phyloP scores from a whole-genome alignment of 2,329 filamentous ascomycete species.

The Triangularia verruculosa region DNA sequence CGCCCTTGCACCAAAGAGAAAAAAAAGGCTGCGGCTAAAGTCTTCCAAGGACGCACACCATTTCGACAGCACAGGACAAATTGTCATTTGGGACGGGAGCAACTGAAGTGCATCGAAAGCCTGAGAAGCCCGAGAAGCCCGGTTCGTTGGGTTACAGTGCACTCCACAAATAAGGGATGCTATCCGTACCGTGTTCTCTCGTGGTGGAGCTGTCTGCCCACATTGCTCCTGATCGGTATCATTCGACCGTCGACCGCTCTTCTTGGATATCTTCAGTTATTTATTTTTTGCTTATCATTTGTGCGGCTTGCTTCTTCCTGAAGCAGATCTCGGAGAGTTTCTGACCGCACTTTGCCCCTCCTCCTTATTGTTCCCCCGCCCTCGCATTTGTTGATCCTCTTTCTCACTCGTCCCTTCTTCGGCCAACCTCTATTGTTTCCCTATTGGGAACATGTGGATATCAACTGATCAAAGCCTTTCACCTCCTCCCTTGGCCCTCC shows the following conservation, averaged over 20 bases:
- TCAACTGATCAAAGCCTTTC: not conserved
- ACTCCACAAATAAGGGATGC: not conserved
- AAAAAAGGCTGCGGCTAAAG: conserved; percentile 16
- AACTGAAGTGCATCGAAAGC: not conserved
- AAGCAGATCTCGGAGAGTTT: not conserved
- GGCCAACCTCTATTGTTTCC: not conserved
- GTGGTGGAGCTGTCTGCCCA: not conserved
- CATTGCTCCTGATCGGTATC: not conserved
- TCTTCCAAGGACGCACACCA: conserved; percentile 1
- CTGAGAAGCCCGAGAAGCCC: not conserved
- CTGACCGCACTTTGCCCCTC: not conserved
- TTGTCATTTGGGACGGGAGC: not conserved
- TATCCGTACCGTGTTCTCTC: not conserved
- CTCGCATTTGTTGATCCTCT: not conserved
- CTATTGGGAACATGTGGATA: not conserved
- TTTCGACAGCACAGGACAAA: not conserved
- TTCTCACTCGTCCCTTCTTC: not conserved
- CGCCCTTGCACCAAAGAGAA: not conserved
- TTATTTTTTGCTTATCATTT: not conserved
- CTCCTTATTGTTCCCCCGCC: not conserved
- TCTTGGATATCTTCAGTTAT: not conserved
- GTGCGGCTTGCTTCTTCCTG: not conserved
- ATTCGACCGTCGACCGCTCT: not conserved
- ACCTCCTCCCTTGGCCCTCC: not conserved
- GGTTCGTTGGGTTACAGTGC: not conserved